Percentiles rank a stretch among this genome's conserved stretches.
Evolutionary conservation across 2,329 filamentous ascomycete genomes (phyloP).

Genomic region (Epichloe coenophiala): DNA sequence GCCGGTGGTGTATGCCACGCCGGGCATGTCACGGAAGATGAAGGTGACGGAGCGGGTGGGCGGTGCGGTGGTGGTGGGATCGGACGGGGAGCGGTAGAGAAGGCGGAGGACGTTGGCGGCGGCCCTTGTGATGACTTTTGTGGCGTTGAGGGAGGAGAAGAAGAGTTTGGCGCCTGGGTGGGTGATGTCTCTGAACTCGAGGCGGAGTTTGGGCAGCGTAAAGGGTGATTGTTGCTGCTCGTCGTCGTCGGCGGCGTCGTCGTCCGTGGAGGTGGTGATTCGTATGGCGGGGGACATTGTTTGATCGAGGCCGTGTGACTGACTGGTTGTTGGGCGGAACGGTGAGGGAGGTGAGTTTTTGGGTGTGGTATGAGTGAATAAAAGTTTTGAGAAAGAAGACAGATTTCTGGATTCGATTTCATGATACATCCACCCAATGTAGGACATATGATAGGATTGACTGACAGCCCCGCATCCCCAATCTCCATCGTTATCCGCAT

Average conservation of each 20-base stretch:
- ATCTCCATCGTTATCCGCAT: too few relatives aligned
- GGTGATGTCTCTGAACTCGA: conserved; percentile 43
- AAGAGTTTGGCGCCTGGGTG: conserved; percentile 53
- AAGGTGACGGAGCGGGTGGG: conserved; percentile 78
- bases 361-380: too few relatives aligned
- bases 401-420: too few relatives aligned
- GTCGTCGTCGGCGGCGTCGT: neutral
- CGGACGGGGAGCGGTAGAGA: conserved; percentile 48
- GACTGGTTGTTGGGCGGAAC: too few relatives aligned
- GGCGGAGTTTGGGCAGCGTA: conserved; percentile 40
- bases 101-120: conserved; percentile 55
- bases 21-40: conserved; percentile 63
- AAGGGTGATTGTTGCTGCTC: conserved; percentile 15
- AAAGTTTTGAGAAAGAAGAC: too few relatives aligned
- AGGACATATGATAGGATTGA: too few relatives aligned
- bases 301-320: too few relatives aligned
- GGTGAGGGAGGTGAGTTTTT: too few relatives aligned
- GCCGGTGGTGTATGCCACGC: conserved; percentile 82
- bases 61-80: conserved; percentile 30
- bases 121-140: conserved; percentile 47
- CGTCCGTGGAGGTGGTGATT: neutral
- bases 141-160: conserved; percentile 49
- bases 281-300: conserved; percentile 5
- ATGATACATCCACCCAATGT: too few relatives aligned
- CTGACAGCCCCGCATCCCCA: too few relatives aligned